A percentile compares a stretch with the other conserved stretches of the same genome.
Conservation (phyloP, 768 basidiomycete species). For the Cantharellus cinnabarinus region DNA sequence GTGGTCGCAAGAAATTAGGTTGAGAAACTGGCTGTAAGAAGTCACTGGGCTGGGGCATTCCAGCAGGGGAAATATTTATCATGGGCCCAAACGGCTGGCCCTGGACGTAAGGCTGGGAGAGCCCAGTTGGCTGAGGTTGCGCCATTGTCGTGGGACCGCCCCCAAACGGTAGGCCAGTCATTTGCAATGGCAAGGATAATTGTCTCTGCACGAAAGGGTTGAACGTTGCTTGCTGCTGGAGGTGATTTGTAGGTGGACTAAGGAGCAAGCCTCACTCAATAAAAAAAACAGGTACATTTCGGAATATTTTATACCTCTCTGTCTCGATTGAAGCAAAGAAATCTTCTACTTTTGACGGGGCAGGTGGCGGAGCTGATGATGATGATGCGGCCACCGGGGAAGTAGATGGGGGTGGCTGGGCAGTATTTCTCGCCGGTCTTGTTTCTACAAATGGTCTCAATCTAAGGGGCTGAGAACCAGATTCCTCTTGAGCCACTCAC, state of each 20-base stretch:
- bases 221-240: conserved; percentile 33
- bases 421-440: no score
- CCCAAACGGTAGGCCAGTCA: neutral
- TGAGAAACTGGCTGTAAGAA: conserved; percentile 22
- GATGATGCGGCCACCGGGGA: conserved; percentile 11
- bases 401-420: conserved; percentile 13
- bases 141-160: neutral
- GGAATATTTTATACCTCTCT: conserved; percentile 53
- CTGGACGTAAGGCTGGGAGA: neutral
- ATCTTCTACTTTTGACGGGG: conserved; percentile 38
- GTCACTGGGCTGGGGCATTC: conserved; percentile 15
- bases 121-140: neutral
- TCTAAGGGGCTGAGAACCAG: neutral
- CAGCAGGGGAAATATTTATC: conserved; percentile 14
- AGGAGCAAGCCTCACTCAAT: conserved; percentile 15
- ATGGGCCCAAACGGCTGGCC: neutral
- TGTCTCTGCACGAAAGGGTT: conserved; percentile 64
- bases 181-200: conserved; percentile 2
- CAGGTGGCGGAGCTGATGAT: conserved; percentile 6
- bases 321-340: conserved; percentile 82
- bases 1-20: conserved; percentile 18
- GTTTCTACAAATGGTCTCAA: neutral
- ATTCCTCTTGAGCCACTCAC: neutral
- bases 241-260: conserved; percentile 12
- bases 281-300: no score